These are phyloP conservation scores for Apostasia ramifera DNA, from an alignment of 106 monocot species.

Conservation along the genomic window DNA sequence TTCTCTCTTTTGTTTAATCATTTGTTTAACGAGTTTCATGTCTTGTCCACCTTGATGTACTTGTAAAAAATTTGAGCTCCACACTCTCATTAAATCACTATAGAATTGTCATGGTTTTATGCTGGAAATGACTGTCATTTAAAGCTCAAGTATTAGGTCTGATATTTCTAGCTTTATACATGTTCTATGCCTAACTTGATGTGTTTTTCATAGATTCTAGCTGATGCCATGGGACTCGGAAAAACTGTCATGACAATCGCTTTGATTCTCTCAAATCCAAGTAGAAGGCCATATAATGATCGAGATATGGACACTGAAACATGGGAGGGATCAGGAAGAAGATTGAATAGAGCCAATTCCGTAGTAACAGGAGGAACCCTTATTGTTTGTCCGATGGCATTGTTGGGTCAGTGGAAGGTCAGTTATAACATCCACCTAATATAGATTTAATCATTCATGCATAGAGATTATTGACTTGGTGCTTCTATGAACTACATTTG, in stretches of 20 bases:
- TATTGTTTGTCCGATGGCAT: conserved; percentile 92
- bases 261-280: conserved; percentile 51
- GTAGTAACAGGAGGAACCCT: conserved; percentile 74
- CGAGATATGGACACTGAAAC: conserved; percentile 1
- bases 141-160: no score
- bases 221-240: conserved; percentile 98
- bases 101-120: no score
- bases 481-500: not conserved
- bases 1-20: no score
- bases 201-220: conserved; percentile 49
- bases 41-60: no score
- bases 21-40: no score
- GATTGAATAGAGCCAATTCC: not conserved
- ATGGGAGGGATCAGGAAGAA: not conserved
- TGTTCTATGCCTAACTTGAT: conserved; percentile 7
- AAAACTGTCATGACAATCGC: conserved; percentile 97
- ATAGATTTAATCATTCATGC: not conserved
- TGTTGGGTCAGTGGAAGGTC: conserved; percentile 96
- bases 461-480: not conserved
- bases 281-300: conserved; percentile 28
- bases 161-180: not conserved
- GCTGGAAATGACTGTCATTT: no score
- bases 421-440: not conserved
- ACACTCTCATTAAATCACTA: no score
- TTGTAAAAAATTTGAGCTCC: no score